A percentile compares a stretch with the other conserved stretches of the same genome.
Evolutionary conservation across 805 yeast genomes (phyloP).

Genomic region (Suhomyces kilbournensis): DNA sequence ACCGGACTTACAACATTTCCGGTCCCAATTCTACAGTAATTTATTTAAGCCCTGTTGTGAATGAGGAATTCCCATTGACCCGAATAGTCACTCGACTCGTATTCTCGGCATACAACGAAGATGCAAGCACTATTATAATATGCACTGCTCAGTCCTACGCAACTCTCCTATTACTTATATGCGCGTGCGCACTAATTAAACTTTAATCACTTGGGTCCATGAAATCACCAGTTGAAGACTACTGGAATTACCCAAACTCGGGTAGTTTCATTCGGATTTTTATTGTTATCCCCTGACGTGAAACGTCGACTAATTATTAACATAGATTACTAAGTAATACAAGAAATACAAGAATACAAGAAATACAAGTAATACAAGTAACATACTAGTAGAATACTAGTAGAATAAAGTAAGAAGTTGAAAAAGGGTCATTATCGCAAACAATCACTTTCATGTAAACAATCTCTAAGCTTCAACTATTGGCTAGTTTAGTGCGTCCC

Average conservation of each 20-base stretch:
- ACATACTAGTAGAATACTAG: not conserved
- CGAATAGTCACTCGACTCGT: not conserved
- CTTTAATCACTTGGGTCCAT: not conserved
- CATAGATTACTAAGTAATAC: too few relatives aligned
- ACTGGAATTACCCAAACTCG: not conserved
- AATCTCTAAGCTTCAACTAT: not conserved
- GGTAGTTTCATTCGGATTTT: not conserved
- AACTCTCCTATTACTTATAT: not conserved
- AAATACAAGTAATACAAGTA: not conserved
- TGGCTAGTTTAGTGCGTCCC: conserved; percentile 1
- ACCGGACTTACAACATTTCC: not conserved
- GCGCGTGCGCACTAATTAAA: not conserved
- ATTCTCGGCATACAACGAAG: not conserved
- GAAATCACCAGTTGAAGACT: too few relatives aligned
- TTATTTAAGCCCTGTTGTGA: not conserved
- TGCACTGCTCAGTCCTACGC: not conserved
- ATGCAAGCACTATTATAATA: not conserved
- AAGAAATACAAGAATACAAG: not conserved
- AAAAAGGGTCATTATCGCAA: not conserved
- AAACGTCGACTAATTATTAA: not conserved
- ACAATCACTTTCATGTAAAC: not conserved
- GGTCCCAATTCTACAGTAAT: not conserved
- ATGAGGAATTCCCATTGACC: not conserved
- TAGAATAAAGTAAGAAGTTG: not conserved
- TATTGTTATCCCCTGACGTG: not conserved